phyloP scores from a whole-genome alignment of 371 early-diverging fungal genomes.

The Phascolomyces articulosus region DNA sequence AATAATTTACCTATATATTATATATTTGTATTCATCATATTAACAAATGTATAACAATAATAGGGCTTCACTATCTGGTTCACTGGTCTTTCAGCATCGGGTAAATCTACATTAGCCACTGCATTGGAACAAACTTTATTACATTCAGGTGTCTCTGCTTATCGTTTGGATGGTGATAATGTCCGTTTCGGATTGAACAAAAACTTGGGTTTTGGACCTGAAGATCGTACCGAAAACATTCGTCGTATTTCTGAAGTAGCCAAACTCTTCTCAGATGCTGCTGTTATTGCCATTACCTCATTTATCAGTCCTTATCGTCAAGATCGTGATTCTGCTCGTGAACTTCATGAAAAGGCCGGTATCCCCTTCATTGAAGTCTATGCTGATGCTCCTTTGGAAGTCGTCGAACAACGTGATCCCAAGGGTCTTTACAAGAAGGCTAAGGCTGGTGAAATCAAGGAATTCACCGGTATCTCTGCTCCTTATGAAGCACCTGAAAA shows the following conservation, averaged over 20 bases:
- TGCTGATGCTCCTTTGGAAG: conserved; percentile 86
- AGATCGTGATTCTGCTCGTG: conserved; percentile 83
- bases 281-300: conserved; percentile 81
- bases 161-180: conserved; percentile 95
- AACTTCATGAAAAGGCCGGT: conserved; percentile 74
- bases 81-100: conserved; percentile 93
- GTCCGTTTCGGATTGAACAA: conserved; percentile 95
- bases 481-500: conserved; percentile 88
- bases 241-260: conserved; percentile 91
- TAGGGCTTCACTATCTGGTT: conserved; percentile 91
- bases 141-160: conserved; percentile 70
- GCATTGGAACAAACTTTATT: conserved; percentile 89
- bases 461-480: conserved; percentile 93
- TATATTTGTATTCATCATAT: not conserved
- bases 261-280: conserved; percentile 89
- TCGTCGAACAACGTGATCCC: conserved; percentile 92
- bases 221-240: conserved; percentile 93
- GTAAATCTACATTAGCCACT: conserved; percentile 90
- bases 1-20: no score
- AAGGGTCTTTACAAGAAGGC: conserved; percentile 97
- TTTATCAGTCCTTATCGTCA: conserved; percentile 90
- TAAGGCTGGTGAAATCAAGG: conserved; percentile 89
- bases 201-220: conserved; percentile 89
- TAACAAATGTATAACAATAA: not conserved
- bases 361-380: conserved; percentile 85